Evolutionary conservation across 306 rosid species (phyloP), one percentile per base, ranked within the genome.

Genomic region (Inga laurina): DNA sequence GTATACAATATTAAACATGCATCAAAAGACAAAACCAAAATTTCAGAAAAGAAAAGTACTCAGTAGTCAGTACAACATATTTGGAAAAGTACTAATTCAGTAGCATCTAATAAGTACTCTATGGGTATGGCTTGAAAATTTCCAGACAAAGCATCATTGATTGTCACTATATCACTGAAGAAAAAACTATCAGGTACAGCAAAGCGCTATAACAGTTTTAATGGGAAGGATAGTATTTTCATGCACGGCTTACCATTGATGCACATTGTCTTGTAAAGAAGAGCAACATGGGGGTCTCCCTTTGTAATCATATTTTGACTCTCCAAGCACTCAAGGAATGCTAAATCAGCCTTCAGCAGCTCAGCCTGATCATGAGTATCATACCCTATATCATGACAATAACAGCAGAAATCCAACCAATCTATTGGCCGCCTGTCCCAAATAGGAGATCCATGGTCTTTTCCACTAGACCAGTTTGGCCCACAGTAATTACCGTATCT

Each of bases 341-440:
- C 93, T 76, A 95, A 85, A 87, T 95, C 99, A 66, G 97, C 98
- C 91, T 90, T 85, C 64, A 95, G 85, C 39, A 93, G 84, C 88
- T 87, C 82, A 11, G 92, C 89, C 84, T 95, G 98, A 86, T 89
- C 92, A 80, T 93, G 99, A 86, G 90, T 85, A 87, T 95, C 99
- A 71, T 95, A 95, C 51, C 99, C 99, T 68, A 95, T 92, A 84
- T 95, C 99, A 82, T 95, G 99, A 85, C 99, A 95, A 85, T 95
- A 95, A 88, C 99, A 95, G 75, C 99, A 95, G 84, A 89, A 93
- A 78, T 95, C 99, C 91, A 95, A 82, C 98, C 99, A 95, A 90
- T 95, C 99, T 48, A 93, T 95, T 0, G 99, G 99, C 22, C 99
- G 87, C 87, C 52, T 79, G 90, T 93, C 99, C 99, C 99, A 96